Evolutionary conservation across 1,284 basidiomycete species (phyloP).

Genomic region (Fomitiporia mediterranea): DNA sequence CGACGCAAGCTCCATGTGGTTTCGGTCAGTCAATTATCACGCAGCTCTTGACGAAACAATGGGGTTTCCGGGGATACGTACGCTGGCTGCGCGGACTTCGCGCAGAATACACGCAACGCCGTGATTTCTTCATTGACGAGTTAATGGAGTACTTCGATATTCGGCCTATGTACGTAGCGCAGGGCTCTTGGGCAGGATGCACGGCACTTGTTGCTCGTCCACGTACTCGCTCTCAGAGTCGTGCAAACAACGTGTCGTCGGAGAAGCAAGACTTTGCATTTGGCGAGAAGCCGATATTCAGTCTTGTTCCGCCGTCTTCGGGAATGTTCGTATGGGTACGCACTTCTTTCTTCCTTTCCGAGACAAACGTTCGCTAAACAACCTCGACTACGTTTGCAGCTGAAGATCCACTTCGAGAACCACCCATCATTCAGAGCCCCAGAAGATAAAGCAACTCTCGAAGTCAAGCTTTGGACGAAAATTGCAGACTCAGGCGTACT

Average conservation of each 20-base stretch:
- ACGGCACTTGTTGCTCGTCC: conserved; percentile 40
- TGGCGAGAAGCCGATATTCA: conserved; percentile 43
- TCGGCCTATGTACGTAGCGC: conserved; percentile 27
- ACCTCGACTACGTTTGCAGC: conserved; percentile 31
- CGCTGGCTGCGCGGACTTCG: conserved; percentile 71
- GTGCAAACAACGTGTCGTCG: conserved; percentile 25
- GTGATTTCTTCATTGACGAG: conserved; percentile 59
- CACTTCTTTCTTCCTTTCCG: background rate
- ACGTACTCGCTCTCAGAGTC: conserved; percentile 28
- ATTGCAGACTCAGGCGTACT: conserved; percentile 60
- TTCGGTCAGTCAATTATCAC: conserved; percentile 66
- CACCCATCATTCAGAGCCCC: conserved; percentile 44
- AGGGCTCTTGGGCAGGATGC: conserved; percentile 37
- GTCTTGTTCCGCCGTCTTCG: conserved; percentile 65
- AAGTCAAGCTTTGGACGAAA: conserved; percentile 50
- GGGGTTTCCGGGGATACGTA: conserved; percentile 68
- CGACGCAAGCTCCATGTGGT: conserved; percentile 70
- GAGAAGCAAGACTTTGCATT: conserved; percentile 40
- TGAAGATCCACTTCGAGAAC: conserved; percentile 59
- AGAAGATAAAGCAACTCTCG: conserved; percentile 37
- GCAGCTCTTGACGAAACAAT: conserved; percentile 54
- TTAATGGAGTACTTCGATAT: conserved; percentile 51
- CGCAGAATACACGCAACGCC: conserved; percentile 49
- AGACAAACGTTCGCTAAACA: background rate
- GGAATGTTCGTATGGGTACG: conserved; percentile 70